Evolutionary conservation across 2,329 filamentous ascomycete species (phyloP).

Genomic region (Drechslera avenae): DNA sequence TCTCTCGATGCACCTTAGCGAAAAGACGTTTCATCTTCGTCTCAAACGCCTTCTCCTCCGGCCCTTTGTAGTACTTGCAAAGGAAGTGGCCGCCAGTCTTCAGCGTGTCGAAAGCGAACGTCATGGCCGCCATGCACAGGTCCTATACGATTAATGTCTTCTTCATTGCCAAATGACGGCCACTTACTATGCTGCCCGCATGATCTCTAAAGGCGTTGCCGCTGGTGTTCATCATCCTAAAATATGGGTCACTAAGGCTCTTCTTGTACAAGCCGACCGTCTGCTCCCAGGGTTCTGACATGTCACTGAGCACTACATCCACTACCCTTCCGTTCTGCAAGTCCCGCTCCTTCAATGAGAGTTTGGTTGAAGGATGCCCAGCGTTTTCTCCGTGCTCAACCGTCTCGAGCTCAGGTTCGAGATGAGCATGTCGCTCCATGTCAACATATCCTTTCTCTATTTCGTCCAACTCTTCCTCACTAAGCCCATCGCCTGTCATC

Average conservation of each 20-base stretch:
- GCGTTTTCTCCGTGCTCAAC: constrained; percentile 26
- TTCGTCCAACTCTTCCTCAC: constrained; percentile 50
- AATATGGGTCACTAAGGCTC: constrained; percentile 93
- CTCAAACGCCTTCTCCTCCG: constrained; percentile 82
- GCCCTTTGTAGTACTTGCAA: constrained; percentile 96
- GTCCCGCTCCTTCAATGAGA: constrained; percentile 44
- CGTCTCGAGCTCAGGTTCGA: constrained; percentile 33
- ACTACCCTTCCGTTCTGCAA: constrained; percentile 65
- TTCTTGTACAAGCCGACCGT: constrained; percentile 78
- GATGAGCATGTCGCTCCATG: constrained; percentile 59
- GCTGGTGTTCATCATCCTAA: constrained; percentile 99
- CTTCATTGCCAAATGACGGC: not conserved
- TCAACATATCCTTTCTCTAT: constrained; percentile 68
- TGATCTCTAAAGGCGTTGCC: constrained; percentile 87
- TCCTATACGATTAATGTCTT: constrained; percentile 62
- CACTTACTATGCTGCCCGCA: constrained; percentile 85
- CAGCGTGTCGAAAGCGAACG: constrained; percentile 84
- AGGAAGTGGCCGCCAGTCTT: constrained; percentile 85
- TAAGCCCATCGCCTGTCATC: constrained; percentile 35
- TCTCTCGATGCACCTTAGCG: constrained; percentile 78
- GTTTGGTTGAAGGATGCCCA: constrained; percentile 31
- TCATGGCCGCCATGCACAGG: constrained; percentile 82
- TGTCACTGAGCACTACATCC: constrained; percentile 96
- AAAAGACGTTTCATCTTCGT: constrained; percentile 76
- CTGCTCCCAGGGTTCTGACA: constrained; percentile 96